Conservation (phyloP, 2,329 filamentous ascomycete genomes). For the Cadophora malorum region DNA sequence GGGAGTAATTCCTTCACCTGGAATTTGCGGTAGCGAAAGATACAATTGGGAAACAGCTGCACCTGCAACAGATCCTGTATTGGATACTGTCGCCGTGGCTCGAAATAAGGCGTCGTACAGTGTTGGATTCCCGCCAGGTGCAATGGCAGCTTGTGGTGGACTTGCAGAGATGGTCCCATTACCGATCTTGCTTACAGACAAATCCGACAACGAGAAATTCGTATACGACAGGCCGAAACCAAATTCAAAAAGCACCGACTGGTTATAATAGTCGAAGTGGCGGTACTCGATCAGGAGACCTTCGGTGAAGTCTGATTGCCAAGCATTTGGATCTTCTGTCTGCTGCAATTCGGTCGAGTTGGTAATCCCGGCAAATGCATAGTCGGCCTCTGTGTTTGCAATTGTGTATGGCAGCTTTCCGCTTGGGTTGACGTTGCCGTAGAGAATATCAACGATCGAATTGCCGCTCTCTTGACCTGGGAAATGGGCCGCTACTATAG, state of each 20-base stretch:
- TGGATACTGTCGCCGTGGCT: conserved; percentile 65
- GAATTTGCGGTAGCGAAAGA: conserved; percentile 46
- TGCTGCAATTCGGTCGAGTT: conserved; percentile 63
- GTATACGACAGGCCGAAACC: conserved; percentile 70
- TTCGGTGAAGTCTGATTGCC: conserved; percentile 62
- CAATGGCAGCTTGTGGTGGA: conserved; percentile 27
- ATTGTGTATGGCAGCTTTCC: conserved; percentile 82
- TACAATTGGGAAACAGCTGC: conserved; percentile 72
- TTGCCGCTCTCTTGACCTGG: conserved; percentile 86
- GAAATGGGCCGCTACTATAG: conserved; percentile 78
- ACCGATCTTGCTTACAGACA: conserved; percentile 38
- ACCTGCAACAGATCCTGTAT: conserved; percentile 65
- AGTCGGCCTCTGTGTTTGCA: conserved; percentile 56
- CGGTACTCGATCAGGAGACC: conserved; percentile 52
- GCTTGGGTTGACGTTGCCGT: conserved; percentile 76
- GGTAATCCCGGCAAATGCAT: conserved; percentile 55
- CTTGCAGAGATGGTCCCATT: conserved; percentile 43
- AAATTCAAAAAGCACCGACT: conserved; percentile 48
- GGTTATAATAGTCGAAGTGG: conserved; percentile 53
- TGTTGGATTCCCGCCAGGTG: conserved; percentile 34
- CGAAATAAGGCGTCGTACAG: conserved; percentile 47
- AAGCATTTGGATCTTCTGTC: conserved; percentile 64
- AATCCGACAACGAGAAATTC: conserved; percentile 72
- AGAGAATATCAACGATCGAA: conserved; percentile 78
- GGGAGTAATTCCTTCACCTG: conserved; percentile 46